Evolutionary conservation across 2,329 filamentous ascomycete genomes (phyloP).

Genomic region (Cladosporium phlei): DNA sequence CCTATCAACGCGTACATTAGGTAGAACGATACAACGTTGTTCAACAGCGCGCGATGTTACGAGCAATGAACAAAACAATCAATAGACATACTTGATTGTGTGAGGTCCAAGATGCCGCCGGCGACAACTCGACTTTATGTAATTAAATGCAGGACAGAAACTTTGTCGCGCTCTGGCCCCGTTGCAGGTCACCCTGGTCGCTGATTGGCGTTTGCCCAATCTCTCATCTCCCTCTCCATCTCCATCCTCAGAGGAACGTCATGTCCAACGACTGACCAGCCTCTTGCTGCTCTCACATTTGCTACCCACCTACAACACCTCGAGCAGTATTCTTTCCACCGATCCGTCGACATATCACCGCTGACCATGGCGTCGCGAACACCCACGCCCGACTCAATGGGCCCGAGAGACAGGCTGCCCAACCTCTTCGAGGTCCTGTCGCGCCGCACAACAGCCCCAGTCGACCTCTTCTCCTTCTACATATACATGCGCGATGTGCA

Average conservation of each 20-base stretch:
- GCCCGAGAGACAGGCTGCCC: conserved; percentile 72
- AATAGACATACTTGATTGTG: too few relatives aligned
- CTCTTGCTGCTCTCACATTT: not conserved
- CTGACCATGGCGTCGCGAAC: conserved; percentile 26
- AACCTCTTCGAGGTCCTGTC: conserved; percentile 95
- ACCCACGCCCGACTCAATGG: conserved; percentile 26
- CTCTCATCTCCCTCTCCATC: conserved; percentile 4
- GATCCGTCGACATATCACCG: conserved; percentile 6
- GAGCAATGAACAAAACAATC: too few relatives aligned
- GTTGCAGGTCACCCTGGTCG: conserved; percentile 2
- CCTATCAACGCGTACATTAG: too few relatives aligned
- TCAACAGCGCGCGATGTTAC: too few relatives aligned
- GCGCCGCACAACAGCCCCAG: conserved; percentile 86
- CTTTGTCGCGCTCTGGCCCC: conserved; percentile 1
- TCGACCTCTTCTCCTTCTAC: conserved; percentile 98
- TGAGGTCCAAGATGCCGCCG: too few relatives aligned
- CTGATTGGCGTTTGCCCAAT: conserved; percentile 9
- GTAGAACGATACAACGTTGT: too few relatives aligned
- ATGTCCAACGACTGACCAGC: conserved; percentile 6
- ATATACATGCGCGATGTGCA: conserved; percentile 99
- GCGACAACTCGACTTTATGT: too few relatives aligned
- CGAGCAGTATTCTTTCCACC: not conserved
- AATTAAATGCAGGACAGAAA: not conserved
- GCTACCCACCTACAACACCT: not conserved
- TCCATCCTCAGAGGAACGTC: conserved; percentile 1